Evolutionary conservation across 169 alveolate genomes (phyloP).

Genomic region (Plasmodium ovale): DNA sequence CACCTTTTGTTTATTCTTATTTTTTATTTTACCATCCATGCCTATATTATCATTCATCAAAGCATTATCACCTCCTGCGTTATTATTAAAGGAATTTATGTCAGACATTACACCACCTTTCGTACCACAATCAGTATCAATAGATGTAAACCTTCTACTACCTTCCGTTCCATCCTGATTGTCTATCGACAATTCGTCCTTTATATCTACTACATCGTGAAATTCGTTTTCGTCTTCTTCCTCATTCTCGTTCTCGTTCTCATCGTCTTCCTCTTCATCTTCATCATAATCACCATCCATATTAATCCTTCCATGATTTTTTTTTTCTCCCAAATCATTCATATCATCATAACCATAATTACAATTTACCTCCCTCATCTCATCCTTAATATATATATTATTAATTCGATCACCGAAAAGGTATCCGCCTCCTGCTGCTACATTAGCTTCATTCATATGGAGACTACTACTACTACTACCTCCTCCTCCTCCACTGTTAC

Average conservation of each 20-base stretch:
- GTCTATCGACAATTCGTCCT: constrained; percentile 18
- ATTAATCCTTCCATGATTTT: not conserved
- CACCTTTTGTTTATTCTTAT: not conserved
- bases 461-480: no score
- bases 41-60: not conserved
- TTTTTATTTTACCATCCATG: not conserved
- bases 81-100: not conserved
- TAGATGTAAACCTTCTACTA: not conserved
- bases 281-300: constrained; percentile 2
- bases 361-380: not conserved
- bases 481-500: no score
- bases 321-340: not conserved
- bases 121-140: not conserved
- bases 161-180: not conserved
- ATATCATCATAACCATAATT: not conserved
- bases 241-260: not conserved
- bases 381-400: no score
- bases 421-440: no score
- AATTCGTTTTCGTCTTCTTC: not conserved
- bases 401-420: no score
- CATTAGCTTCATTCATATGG: no score
- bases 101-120: constrained; percentile 6
- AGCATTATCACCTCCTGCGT: not conserved
- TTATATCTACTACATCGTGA: constrained; percentile 13
- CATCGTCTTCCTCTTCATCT: not conserved